Base-by-base conservation (phyloP, 768 basidiomycete species). In the Tephrocybe sp. region DNA sequence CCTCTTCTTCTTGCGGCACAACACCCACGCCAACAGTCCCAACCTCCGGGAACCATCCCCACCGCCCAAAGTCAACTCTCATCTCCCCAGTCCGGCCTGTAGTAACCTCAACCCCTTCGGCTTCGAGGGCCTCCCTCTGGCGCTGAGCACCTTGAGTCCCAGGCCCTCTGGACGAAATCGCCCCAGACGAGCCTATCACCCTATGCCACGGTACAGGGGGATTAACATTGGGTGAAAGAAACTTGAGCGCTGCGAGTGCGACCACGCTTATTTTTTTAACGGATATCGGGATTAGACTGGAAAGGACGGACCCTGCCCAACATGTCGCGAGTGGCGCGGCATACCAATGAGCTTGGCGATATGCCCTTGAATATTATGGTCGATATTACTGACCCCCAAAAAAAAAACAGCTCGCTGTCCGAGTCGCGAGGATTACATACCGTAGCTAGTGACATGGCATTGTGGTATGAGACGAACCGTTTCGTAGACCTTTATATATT, bases 171-270 rank as follows among this genome's bases (percentile, higher is more conserved):
- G 90, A 92, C 1, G 91, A 91, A 56, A 90, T 87, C 1, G 74
- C 68, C 1, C 91, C 90, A 0, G 83, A 76, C 0, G 88, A 75
- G 3, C 80, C 76, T 12, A 92, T 72, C 4, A 92, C 88, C 26
- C 90, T 80, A 54, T 92, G 77, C 90, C 90, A 93, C 0, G 90
- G 91, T 1, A 92, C 79, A 6, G 85, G 83, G 0, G 85, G 84
- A 20, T 73, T 72, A 1, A 75, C 72, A 17, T 76, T 74, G 0
- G 80, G 76, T 0, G 81, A 77, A 4, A 92, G 67, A 57, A 84
- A 87, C 60, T 92, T 92, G 43, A 93, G 75, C n/a, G 90, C 89
- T 92, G 53, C 20, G 13, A 34, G 10, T 2, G 16, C 1, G 20
- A 30, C 13, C n/a, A 9, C 17, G 3, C 39, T 16, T 23, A 9